Conservation (phyloP, 2,329 filamentous ascomycete genomes). For the Onygenales sp. region DNA sequence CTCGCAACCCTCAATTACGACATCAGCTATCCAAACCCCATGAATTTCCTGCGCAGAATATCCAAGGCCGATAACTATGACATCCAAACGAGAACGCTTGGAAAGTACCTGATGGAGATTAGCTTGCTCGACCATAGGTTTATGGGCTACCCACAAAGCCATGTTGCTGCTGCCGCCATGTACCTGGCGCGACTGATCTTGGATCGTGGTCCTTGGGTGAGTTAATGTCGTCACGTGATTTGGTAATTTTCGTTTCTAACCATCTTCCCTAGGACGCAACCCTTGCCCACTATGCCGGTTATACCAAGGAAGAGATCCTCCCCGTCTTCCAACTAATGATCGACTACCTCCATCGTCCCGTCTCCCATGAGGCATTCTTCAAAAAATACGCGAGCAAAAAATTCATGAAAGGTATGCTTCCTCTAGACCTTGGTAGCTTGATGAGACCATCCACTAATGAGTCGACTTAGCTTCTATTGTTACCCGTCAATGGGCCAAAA, state of each 20-base stretch:
- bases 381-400: conserved; percentile 99
- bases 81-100: conserved; percentile 91
- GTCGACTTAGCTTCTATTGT: conserved; percentile 66
- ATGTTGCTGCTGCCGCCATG: conserved; percentile 87
- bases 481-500: conserved; percentile 88
- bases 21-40: conserved; percentile 96
- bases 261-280: conserved; percentile 59
- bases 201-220: conserved; percentile 82
- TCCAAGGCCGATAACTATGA: conserved; percentile 99
- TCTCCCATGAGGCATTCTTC: conserved; percentile 94
- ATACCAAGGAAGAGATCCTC: conserved; percentile 84
- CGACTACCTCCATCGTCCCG: conserved; percentile 84
- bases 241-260: neutral
- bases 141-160: conserved; percentile 79
- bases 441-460: conserved; percentile 14
- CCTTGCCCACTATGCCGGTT: conserved; percentile 82
- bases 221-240: conserved; percentile 18
- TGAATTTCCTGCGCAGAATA: conserved; percentile 98
- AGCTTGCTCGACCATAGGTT: conserved; percentile 91
- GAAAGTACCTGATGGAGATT: conserved; percentile 97
- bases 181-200: conserved; percentile 86
- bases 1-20: conserved; percentile 89
- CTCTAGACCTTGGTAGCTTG: too few species aligned
- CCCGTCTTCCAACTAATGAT: conserved; percentile 92
- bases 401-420: conserved; percentile 80